Percentiles rank a stretch among this genome's conserved stretches.
Conservation (phyloP, 2,329 filamentous ascomycete species). For the Pseudonectria buxi region DNA sequence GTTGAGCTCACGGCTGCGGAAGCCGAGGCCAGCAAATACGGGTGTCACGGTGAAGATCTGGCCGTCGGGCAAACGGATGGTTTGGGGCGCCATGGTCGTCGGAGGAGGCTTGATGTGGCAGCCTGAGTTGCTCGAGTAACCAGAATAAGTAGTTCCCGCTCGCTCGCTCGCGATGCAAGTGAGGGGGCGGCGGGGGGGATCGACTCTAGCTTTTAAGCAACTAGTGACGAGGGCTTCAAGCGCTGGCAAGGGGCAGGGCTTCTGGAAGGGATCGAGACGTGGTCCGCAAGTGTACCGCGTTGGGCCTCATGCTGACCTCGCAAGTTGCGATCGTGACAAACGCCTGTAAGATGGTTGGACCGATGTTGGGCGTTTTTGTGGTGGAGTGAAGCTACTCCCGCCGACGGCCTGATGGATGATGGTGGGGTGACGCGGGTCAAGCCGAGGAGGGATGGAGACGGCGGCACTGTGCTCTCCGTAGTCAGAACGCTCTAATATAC, state of each 20-base stretch:
- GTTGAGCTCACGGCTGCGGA: constrained; percentile 74
- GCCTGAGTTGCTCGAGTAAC: too few species aligned
- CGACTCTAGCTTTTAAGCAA: constrained; percentile 19
- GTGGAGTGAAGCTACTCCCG: constrained; percentile 15
- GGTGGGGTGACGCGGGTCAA: constrained; percentile 4
- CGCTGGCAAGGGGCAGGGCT: constrained; percentile 9
- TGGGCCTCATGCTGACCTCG: constrained; percentile 19
- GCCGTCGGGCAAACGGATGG: constrained; percentile 77
- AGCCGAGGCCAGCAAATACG: constrained; percentile 86
- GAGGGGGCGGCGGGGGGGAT: constrained; percentile 14
- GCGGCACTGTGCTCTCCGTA: background rate
- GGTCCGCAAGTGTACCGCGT: constrained; percentile 22
- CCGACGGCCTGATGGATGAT: constrained; percentile 9
- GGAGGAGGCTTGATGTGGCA: constrained; percentile 1
- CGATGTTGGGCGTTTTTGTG: constrained; percentile 1
- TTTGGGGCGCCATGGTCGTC: constrained; percentile 30
- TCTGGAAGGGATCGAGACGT: constrained; percentile 14
- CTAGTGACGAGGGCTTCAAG: constrained; percentile 8
- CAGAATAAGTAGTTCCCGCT: too few species aligned
- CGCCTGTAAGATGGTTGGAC: constrained; percentile 23
- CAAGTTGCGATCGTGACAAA: constrained; percentile 24
- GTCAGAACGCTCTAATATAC: too few species aligned
- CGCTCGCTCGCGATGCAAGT: too few species aligned
- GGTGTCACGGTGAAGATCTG: constrained; percentile 74
- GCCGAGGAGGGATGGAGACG: background rate